Percentiles rank a stretch among this genome's conserved stretches.
These are phyloP conservation scores for Irineochytrium annulatum DNA, from an alignment of 192 early-diverging fungal genomes.

Conservation along the genomic window DNA sequence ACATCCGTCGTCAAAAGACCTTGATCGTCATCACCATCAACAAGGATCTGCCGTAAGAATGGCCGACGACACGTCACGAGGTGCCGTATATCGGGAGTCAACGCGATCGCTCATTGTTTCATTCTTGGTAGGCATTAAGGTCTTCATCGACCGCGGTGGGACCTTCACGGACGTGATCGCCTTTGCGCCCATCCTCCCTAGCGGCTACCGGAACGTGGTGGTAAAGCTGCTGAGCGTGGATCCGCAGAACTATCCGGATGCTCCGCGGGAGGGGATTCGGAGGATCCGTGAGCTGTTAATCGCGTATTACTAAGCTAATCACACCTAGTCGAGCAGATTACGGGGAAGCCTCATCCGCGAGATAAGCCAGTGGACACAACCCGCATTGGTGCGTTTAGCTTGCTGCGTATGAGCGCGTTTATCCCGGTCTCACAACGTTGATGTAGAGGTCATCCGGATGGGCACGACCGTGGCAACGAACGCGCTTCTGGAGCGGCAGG, in stretches of 20 bases:
- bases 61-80: too few species aligned
- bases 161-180: slow-evolving; percentile 97
- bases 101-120: neutral
- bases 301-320: neutral
- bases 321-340: slow-evolving; percentile 58
- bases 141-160: slow-evolving; percentile 91
- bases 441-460: slow-evolving; percentile 76
- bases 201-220: slow-evolving; percentile 53
- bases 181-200: slow-evolving; percentile 37
- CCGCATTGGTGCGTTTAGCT: slow-evolving; percentile 46
- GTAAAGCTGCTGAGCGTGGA: slow-evolving; percentile 92
- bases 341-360: slow-evolving; percentile 66
- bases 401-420: neutral
- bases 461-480: slow-evolving; percentile 98
- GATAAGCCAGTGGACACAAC: slow-evolving; percentile 67
- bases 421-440: neutral
- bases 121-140: slow-evolving; percentile 27
- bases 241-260: slow-evolving; percentile 84
- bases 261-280: slow-evolving; percentile 90
- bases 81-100: too few species aligned
- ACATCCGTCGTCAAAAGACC: too few species aligned
- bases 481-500: slow-evolving; percentile 68
- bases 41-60: too few species aligned
- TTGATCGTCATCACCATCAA: too few species aligned
- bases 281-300: slow-evolving; percentile 46